Evolutionary conservation across 768 basidiomycete species (phyloP), one percentile per base, ranked within the genome.

Genomic region (Collybia nuda): DNA sequence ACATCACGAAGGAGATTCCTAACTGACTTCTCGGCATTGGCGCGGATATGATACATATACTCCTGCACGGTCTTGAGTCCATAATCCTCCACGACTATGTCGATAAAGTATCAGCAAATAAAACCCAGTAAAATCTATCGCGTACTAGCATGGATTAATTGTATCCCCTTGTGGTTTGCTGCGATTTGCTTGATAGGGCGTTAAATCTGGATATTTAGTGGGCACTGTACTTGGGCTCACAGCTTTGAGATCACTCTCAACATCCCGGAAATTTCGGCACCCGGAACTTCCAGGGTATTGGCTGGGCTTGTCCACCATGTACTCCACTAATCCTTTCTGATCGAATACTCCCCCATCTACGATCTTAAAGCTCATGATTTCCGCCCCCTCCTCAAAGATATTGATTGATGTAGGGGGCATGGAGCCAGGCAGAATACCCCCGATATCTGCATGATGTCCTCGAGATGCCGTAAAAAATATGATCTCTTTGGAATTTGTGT

Each of bases 331-430:
- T 0, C 87, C 86, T 19, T 85, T 75, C 40, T 77, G 75, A 66
- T 97, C 85, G 63, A 94, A 97, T 3, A 88, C 67, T 1, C 94
- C 93, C 11, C 76, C 80, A 39, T 82, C 75, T 6, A 98, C 95
- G 52, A 98, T 84, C 69, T 95, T 97, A 78, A 97, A 91, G 64
- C 87, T 88, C 58, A 85, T 80, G 44, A 98, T 87, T 60, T 93
- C 82, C 0, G 95, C 96, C 17, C 95, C 95, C 65, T 98, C 95
- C 65, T 98, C 90, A 60, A 90, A 95, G 39, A 97, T 87, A 54
- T 82, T 93, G 56, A 88, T 86, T 9, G 88, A 89, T 2, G 91
- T 93, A 0, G 96, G 94, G 0, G 95, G 95, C 95, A 98, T 98
- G 32, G 90, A 93, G 1, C 91, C 93, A 5, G 94, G 92, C 2